Base-by-base conservation (phyloP, 2,329 filamentous ascomycete species). In the Colletotrichum truncatum region DNA sequence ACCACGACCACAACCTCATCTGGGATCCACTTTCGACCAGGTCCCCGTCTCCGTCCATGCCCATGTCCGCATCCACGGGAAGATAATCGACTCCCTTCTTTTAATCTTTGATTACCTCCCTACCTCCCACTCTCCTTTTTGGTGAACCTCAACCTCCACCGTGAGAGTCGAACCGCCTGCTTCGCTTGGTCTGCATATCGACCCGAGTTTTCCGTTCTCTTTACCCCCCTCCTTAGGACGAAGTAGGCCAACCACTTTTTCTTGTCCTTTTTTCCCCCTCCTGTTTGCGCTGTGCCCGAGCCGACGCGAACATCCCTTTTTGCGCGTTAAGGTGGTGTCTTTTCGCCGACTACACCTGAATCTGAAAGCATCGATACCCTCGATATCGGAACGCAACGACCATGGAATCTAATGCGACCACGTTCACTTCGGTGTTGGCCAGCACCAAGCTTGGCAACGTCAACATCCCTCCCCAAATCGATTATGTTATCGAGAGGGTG, bases 351-450 rank as follows among this genome's bases (percentile, higher is more conserved):
- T 4, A 18, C 36, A 18, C 26, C 26, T 39, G 48, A 41, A 34
- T 4, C 52, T 26, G 39, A 34, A n/a, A 56, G 11, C 25, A 39
- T 32, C 34, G n/a, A 51, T 16, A 25, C 23, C 45, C 30, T 39
- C 18, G 12, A 46, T 36, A 25, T 51, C 36, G 32, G 18, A 64
- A 25, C 28, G 23, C 39, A 67, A 32, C 46, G 34, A 68, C 68
- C 70, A 87, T 87, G 85, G 84, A 83, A 73, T 77, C 87, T 71
- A 79, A 87, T 72, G 91, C 91, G 77, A 86, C 87, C 72, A 90
- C 86, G 77, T 90, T 93, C 72, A 86, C 87, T 73, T 93, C 91
- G 76, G 88, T 90, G 51, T 77, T 90, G 76, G 90, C 90, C 68
- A 87, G 86, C 76, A 84, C 88, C 73, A 87, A 82, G 71, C 79